Evolutionary conservation across 2,329 filamentous ascomycete species (phyloP).

Genomic region (Rhinocladiella mackenziei): DNA sequence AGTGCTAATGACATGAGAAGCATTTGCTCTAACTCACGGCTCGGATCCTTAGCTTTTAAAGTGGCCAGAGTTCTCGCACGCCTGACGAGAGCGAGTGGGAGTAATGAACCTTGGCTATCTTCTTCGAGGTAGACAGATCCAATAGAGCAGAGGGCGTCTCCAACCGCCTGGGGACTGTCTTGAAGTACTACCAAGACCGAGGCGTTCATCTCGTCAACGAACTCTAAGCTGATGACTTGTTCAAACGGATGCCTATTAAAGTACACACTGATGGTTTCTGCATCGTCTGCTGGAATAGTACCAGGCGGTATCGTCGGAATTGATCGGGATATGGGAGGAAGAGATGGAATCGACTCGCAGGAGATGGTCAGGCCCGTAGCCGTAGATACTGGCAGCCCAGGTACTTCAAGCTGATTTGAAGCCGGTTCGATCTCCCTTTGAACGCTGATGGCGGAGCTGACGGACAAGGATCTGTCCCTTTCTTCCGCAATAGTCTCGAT

Average conservation of each 20-base stretch:
- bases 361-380: background rate
- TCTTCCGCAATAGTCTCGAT: background rate
- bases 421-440: background rate
- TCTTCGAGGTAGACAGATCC: constrained; percentile 12
- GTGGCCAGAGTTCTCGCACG: background rate
- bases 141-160: constrained; percentile 32
- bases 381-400: background rate
- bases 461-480: background rate
- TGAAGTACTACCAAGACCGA: constrained; percentile 33
- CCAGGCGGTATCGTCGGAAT: constrained; percentile 28
- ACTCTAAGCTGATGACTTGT: constrained; percentile 32
- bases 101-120: background rate
- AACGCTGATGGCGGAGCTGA: background rate
- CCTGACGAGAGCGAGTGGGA: background rate
- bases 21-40: background rate
- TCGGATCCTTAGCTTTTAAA: background rate
- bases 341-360: background rate
- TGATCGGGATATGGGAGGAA: constrained; percentile 1
- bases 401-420: background rate
- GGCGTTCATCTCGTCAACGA: constrained; percentile 37
- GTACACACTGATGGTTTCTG: constrained; percentile 32
- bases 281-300: constrained; percentile 29
- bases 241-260: constrained; percentile 34
- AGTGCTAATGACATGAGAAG: background rate
- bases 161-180: constrained; percentile 30